Evolutionary conservation across 23 red algal genomes (phyloP), one percentile per base, ranked within the genome.

Genomic region (Gracilaria caudata): DNA sequence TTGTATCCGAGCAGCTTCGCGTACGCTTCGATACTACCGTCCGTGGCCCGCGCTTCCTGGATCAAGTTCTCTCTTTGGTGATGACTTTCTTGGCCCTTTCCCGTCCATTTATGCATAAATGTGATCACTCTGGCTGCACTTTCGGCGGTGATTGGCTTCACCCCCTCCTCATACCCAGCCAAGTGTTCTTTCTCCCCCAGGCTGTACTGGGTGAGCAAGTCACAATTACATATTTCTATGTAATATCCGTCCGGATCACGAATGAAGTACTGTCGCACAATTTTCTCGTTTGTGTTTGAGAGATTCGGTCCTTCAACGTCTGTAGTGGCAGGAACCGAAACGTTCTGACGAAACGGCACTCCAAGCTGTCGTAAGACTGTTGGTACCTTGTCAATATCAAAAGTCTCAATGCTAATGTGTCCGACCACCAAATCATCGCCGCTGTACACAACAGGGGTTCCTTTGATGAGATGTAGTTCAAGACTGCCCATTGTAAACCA

Each of bases 401-500:
- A 36, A 20, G 82, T 86, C 47, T 86, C 82, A 17, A 86, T 73
- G 53, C 65, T 74, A 33, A 86, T 86, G 82, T 86, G 82, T 28
- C 64, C 64, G 17, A 86, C 82, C 12, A 86, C 46, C 17, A 86
- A 43, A 56, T 86, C 66, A 30, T 86, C 51, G 41, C 66, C 82
- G 17, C 19, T 56, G 5, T 49, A 49, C 3, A 70, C 63, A 36
- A 86, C 46, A 5, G 82, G 82, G 20, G 32, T 57, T 47, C 82
- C 82, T 20, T 86, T 86, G 41, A 86, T 86, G 12, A 86, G 49
- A 56, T 86, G 82, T 17, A 86, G 19, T 73, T 86, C 82, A 70
- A 86, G 29, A 49, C 59, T 86, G 2, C 82, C 82, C 24, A 86
- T 73, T 45, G 82, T 86, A 30, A 86, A 86, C 82, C 82, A 86